Evolutionary conservation across 2,329 filamentous ascomycete species (phyloP).

Genomic region (Aspergillus ochraceoroseus): DNA sequence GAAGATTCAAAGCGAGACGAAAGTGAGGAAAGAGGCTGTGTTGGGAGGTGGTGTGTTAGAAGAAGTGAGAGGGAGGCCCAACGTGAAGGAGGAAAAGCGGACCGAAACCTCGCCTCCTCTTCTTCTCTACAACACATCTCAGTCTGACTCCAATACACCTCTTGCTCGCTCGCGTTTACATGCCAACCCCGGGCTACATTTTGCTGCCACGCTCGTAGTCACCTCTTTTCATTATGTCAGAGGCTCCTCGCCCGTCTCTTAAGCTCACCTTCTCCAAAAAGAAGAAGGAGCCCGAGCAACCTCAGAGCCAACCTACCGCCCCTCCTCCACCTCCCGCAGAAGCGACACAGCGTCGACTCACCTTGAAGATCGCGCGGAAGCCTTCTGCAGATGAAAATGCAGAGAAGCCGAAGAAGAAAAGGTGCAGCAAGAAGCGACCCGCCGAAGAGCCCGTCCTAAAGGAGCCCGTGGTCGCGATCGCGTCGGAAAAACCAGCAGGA

Average conservation of each 20-base stretch:
- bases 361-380: conserved; percentile 39
- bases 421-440: conserved; percentile 39
- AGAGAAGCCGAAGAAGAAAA: conserved; percentile 35
- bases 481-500: conserved; percentile 24
- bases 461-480: conserved; percentile 22
- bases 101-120: conserved; percentile 2
- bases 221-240: conserved; percentile 32
- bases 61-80: too few relatives aligned
- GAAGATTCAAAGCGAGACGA: not conserved
- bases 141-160: conserved; percentile 1
- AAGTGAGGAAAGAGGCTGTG: not conserved
- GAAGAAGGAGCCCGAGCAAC: conserved; percentile 30
- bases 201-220: not conserved
- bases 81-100: conserved; percentile 6
- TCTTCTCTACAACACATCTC: not conserved
- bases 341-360: conserved; percentile 37
- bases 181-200: not conserved
- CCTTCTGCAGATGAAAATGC: conserved; percentile 18
- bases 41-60: conserved; percentile 1
- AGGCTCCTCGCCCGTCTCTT: conserved; percentile 33
- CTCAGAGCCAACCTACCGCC: conserved; percentile 20
- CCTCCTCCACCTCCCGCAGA: conserved; percentile 13
- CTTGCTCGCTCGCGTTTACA: not conserved
- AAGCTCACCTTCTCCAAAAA: conserved; percentile 44
- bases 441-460: conserved; percentile 28